phyloP scores from a whole-genome alignment of 176 grass and related monocot genomes.

The Raddia distichophylla region DNA sequence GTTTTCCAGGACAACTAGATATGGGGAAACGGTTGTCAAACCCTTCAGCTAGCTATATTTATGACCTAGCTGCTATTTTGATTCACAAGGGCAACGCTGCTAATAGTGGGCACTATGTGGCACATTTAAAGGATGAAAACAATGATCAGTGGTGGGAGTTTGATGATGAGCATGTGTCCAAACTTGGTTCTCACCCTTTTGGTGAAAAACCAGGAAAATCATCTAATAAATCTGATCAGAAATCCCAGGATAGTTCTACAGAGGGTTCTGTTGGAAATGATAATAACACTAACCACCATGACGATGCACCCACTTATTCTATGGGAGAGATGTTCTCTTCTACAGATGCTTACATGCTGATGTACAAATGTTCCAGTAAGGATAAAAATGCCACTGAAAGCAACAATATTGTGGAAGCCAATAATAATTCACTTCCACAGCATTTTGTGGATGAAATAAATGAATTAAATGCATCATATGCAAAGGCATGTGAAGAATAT shows the following conservation, averaged over 20 bases:
- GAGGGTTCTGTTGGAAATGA: slow-evolving; percentile 46
- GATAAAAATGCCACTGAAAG: slow-evolving; percentile 45
- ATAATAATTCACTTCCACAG: slow-evolving; percentile 56
- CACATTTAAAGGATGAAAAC: slow-evolving; percentile 96
- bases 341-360: slow-evolving; percentile 99
- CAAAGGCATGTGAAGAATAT: slow-evolving; percentile 75
- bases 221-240: slow-evolving; percentile 62
- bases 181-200: slow-evolving; percentile 87
- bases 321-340: slow-evolving; percentile 78
- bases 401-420: slow-evolving; percentile 48
- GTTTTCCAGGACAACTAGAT: slow-evolving; percentile 75
- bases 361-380: slow-evolving; percentile 71
- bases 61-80: slow-evolving; percentile 87
- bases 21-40: slow-evolving; percentile 71
- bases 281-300: slow-evolving; percentile 44
- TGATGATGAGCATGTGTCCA: slow-evolving; percentile 96
- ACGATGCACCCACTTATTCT: slow-evolving; percentile 31
- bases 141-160: slow-evolving; percentile 97
- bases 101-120: slow-evolving; percentile 98
- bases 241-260: slow-evolving; percentile 42
- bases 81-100: slow-evolving; percentile 95
- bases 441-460: slow-evolving; percentile 75
- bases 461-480: slow-evolving; percentile 64
- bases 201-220: slow-evolving; percentile 68
- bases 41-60: slow-evolving; percentile 60